phyloP scores from a whole-genome alignment of 2,329 filamentous ascomycete genomes.

The Aureobasidium pullulans region DNA sequence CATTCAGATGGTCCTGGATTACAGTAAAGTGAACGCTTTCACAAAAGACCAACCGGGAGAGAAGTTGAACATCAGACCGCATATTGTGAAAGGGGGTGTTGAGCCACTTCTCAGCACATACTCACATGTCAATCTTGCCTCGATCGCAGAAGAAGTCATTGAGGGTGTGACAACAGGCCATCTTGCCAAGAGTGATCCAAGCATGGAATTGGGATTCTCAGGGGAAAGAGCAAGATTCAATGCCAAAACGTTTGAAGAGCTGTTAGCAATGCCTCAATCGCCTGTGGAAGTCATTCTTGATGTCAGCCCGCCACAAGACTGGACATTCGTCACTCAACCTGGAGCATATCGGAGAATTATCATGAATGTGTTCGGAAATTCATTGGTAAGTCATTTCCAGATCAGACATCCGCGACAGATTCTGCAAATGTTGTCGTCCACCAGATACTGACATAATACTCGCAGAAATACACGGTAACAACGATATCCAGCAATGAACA shows the following conservation, averaged over 20 bases:
- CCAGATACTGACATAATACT: not conserved
- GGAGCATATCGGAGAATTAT: slow-evolving; percentile 36
- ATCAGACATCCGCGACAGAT: not conserved
- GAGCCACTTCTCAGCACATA: slow-evolving; percentile 23
- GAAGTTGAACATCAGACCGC: not conserved
- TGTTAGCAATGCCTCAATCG: slow-evolving; percentile 29
- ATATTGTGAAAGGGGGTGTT: slow-evolving; percentile 5
- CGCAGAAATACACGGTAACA: slow-evolving; percentile 30
- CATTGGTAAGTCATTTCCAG: slow-evolving; percentile 20
- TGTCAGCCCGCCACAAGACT: slow-evolving; percentile 28
- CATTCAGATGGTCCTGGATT: slow-evolving; percentile 31
- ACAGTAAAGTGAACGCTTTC: slow-evolving; percentile 32
- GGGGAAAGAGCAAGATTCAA: not conserved
- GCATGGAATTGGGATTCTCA: not conserved
- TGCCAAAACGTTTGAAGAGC: slow-evolving; percentile 19
- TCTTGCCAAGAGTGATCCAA: slow-evolving; percentile 26
- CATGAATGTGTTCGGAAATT: slow-evolving; percentile 41
- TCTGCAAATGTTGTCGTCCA: not conserved
- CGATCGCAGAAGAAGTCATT: slow-evolving; percentile 46
- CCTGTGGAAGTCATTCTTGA: slow-evolving; percentile 34
- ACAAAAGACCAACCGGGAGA: slow-evolving; percentile 2
- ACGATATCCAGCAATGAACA: not conserved
- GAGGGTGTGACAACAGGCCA: slow-evolving; percentile 48
- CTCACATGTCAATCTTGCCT: slow-evolving; percentile 32
- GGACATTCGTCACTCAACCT: slow-evolving; percentile 35